phyloP scores from a whole-genome alignment of 768 basidiomycete genomes.

The Psilocybe tampanensis region DNA sequence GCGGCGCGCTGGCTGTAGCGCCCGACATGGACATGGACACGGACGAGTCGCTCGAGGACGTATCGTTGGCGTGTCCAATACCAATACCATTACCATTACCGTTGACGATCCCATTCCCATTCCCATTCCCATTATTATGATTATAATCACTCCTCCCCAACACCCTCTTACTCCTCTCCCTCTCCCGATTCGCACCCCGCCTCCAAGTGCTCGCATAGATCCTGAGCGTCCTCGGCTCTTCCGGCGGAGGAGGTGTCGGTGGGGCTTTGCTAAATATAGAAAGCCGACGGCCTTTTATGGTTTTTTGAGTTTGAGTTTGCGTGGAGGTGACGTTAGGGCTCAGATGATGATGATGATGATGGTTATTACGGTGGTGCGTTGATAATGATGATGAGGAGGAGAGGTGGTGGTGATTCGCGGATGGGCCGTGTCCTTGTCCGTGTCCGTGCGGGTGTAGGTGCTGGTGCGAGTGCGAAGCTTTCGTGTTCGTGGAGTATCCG shows the following conservation, averaged over 20 bases:
- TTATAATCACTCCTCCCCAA: too few relatives aligned
- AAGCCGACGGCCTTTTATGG: slow-evolving; percentile 26
- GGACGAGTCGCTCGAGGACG: slow-evolving; percentile 48
- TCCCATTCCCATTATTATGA: too few relatives aligned
- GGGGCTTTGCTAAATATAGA: slow-evolving; percentile 27
- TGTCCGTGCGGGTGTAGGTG: not conserved
- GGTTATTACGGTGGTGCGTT: not conserved
- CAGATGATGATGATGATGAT: too few relatives aligned
- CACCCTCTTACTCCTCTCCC: too few relatives aligned
- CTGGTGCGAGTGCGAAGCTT: too few relatives aligned
- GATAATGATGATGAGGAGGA: slow-evolving; percentile 15
- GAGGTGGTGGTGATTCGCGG: slow-evolving; percentile 26
- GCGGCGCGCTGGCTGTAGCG: not conserved
- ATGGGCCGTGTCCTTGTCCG: not conserved
- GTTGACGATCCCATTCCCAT: too few relatives aligned
- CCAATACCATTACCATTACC: too few relatives aligned
- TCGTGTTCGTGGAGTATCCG: too few relatives aligned
- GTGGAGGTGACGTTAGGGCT: too few relatives aligned
- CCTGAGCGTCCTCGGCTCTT: slow-evolving; percentile 33
- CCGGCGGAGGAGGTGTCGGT: slow-evolving; percentile 28
- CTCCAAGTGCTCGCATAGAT: slow-evolving; percentile 31
- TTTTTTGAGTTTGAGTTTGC: too few relatives aligned
- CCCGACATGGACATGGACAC: slow-evolving; percentile 43
- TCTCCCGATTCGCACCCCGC: not conserved
- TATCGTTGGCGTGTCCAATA: not conserved